phyloP scores from a whole-genome alignment of 441 rosid genomes.

The Rhodomyrtus psidioides region DNA sequence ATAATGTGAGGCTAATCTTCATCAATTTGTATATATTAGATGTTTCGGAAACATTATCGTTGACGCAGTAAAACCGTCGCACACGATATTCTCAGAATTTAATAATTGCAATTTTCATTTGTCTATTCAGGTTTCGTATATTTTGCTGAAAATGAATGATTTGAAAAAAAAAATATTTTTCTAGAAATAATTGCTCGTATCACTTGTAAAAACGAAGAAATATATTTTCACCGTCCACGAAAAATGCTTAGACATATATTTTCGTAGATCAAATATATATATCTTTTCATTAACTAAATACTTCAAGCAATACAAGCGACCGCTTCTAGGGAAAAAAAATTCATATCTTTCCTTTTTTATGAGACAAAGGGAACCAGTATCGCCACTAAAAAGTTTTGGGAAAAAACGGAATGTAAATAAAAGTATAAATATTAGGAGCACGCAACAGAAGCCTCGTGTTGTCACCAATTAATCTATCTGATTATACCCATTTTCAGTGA shows the following conservation, averaged over 20 bases:
- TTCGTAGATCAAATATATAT: no score
- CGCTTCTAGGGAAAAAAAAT: neutral
- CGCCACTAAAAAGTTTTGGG: neutral
- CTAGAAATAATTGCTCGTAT: no score
- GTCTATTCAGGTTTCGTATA: neutral
- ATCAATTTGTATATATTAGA: neutral
- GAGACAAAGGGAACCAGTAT: neutral
- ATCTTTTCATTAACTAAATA: no score
- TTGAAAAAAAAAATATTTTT: no score
- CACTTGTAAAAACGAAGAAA: no score
- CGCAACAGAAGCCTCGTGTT: fast-evolving
- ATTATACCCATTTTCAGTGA: neutral
- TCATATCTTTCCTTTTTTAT: neutral
- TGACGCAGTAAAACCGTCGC: neutral
- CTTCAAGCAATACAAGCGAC: fast-evolving
- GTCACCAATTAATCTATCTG: neutral
- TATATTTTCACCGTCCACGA: no score
- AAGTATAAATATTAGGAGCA: neutral
- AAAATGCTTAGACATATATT: no score
- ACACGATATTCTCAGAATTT: no score
- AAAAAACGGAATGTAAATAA: neutral
- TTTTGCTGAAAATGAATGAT: no score
- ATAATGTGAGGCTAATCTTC: neutral
- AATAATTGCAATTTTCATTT: no score
- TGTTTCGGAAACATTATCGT: neutral